These are phyloP conservation scores for Ophiostoma piceae DNA, from an alignment of 2,329 filamentous ascomycete species.

Conservation along the genomic window DNA sequence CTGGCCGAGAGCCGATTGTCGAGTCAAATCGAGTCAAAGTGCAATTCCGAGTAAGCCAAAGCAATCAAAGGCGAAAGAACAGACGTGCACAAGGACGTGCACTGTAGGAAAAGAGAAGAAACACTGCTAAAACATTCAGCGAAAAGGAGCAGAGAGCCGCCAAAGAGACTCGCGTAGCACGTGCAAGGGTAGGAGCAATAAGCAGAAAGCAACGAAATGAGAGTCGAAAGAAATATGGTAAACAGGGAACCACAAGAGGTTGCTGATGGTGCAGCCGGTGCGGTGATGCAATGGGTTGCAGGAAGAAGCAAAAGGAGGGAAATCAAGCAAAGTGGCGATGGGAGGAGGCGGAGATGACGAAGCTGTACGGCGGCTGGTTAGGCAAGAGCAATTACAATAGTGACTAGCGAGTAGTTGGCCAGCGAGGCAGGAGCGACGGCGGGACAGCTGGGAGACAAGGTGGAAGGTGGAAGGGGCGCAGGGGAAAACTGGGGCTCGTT, in stretches of 20 bases:
- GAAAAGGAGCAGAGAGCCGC: constrained; percentile 11
- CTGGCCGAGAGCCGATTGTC: background rate
- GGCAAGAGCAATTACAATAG: background rate
- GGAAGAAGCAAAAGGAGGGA: background rate
- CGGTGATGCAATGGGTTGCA: constrained; percentile 8
- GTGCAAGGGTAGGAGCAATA: background rate
- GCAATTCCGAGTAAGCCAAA: background rate
- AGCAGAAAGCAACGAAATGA: background rate
- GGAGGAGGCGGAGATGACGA: constrained; percentile 25
- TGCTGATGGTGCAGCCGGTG: background rate
- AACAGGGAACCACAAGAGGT: background rate
- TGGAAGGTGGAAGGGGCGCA: constrained; percentile 12
- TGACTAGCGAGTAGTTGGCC: background rate
- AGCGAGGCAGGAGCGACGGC: constrained; percentile 2
- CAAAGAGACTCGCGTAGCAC: constrained; percentile 13
- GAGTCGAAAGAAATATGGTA: background rate
- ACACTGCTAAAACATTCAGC: constrained; percentile 21
- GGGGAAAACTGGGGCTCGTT: constrained; percentile 16
- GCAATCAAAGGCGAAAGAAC: background rate
- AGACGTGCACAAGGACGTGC: background rate
- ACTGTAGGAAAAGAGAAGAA: constrained; percentile 16
- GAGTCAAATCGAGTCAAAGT: constrained; percentile 10
- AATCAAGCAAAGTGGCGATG: constrained; percentile 18
- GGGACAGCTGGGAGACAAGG: constrained; percentile 4
- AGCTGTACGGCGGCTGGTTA: constrained; percentile 20